Percentiles rank a stretch among this genome's conserved stretches.
Conservation (phyloP, 148 eudicot species). For the Simmondsia chinensis region DNA sequence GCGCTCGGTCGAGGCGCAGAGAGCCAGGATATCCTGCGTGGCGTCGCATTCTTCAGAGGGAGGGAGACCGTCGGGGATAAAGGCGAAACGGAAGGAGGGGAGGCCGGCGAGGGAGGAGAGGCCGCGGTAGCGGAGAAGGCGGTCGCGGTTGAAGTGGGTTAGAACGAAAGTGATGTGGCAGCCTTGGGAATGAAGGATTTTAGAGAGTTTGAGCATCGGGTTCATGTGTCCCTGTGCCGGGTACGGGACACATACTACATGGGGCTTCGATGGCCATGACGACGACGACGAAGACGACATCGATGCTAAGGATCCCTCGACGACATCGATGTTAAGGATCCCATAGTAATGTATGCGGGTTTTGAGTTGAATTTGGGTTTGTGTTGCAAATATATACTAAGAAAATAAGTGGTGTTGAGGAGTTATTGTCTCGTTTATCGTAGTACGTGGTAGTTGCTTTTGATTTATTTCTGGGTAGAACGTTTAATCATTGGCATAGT, state of each 20-base stretch:
- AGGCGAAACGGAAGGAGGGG: constrained; percentile 11
- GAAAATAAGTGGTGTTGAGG: no score
- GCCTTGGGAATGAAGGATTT: constrained; percentile 13
- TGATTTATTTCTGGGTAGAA: no score
- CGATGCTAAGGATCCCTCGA: no score
- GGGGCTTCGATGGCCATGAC: no score
- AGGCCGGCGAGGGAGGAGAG: constrained; percentile 5
- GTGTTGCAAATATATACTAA: no score
- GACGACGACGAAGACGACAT: no score
- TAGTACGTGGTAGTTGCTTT: no score
- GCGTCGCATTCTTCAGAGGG: constrained; percentile 3
- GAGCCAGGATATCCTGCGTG: constrained; percentile 9
- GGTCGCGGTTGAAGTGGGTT: constrained; percentile 12
- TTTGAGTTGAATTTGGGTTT: no score
- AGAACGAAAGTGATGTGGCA: constrained; percentile 23
- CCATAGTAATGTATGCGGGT: no score
- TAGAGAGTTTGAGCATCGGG: constrained; percentile 17
- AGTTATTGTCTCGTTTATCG: no score
- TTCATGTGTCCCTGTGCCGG: constrained; percentile 27
- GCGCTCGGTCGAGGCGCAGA: constrained; percentile 4
- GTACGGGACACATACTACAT: constrained; percentile 17
- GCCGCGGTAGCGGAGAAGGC: constrained; percentile 14
- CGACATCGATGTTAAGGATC: no score
- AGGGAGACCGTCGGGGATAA: constrained; percentile 23
- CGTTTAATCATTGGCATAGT: no score